Evolutionary conservation across 2,329 filamentous ascomycete genomes (phyloP), one percentile per base, ranked within the genome.

Genomic region (Pseudocercospora pini-densiflorae): DNA sequence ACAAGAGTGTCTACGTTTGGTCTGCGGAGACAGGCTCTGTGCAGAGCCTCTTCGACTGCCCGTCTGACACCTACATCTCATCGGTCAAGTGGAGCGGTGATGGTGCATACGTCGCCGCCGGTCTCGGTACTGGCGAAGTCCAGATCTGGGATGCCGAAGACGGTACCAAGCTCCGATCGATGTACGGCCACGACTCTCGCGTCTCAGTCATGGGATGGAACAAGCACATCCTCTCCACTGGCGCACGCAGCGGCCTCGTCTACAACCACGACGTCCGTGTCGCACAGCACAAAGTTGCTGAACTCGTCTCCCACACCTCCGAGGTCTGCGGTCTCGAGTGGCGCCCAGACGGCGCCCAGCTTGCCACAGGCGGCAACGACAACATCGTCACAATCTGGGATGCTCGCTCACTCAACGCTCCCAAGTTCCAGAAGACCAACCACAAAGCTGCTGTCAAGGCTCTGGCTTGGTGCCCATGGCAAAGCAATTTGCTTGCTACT

Each of bases 371-470:
- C 76, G 95, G 94, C 80, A 99, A 99, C 77, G 95, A 99, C 87
- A 99, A 99, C 86, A 87, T 99, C 63, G 95, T 99, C 72, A 96
- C 92, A 76, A 99, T 99, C 83, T 99, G 95, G 95, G 95, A 99
- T 80, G 94, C 95, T 63, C 93, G 95, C 59, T 95, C 93, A 8
- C 87, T 99, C 67, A 90, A 89, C 19, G 94, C 96, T 9, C 95
- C 95, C 79, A 98, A 98, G 84, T 98, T 98, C 86, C 95, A 93
- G 82, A 99, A 99, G 90, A 97, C 94, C 77, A 99, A 99, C 87
- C 95, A 99, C 87, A 95, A 95, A 82, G 95, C 95, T 64, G 95
- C 95, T 53, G 94, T 99, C 83, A 99, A 99, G 88, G 95, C 95
- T 66, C 88, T 99, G 54, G 92, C 93, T 70, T 99, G 95, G 95